Evolutionary conservation across 805 yeast species (phyloP).

Genomic region (Priceomyces melissophilus): DNA sequence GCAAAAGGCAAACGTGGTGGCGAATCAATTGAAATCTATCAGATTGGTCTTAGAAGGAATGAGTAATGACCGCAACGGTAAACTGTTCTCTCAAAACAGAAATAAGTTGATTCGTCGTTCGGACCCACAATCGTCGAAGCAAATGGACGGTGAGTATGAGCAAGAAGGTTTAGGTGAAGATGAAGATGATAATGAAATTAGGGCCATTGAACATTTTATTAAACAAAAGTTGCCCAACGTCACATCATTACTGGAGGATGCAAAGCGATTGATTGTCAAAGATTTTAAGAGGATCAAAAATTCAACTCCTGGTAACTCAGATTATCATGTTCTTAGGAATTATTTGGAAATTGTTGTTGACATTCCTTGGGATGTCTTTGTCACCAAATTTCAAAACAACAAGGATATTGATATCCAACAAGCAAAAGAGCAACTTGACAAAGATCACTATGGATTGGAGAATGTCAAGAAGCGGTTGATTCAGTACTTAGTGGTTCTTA

Average conservation of each 20-base stretch:
- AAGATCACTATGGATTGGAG: slow-evolving; percentile 42
- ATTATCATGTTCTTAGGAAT: slow-evolving; percentile 60
- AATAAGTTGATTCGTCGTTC: slow-evolving; percentile 15
- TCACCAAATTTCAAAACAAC: slow-evolving; percentile 29
- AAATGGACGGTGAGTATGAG: slow-evolving; percentile 10
- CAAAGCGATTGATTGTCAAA: slow-evolving; percentile 37
- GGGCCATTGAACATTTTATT: slow-evolving; percentile 34
- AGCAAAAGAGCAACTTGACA: slow-evolving; percentile 37
- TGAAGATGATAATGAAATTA: slow-evolving; percentile 43
- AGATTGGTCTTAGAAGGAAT: slow-evolving; percentile 48
- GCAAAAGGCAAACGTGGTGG: slow-evolving; percentile 53
- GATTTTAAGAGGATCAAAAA: slow-evolving; percentile 56
- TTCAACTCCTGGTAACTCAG: slow-evolving; percentile 57
- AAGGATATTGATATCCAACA: slow-evolving; percentile 48
- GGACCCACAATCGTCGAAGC: slow-evolving; percentile 2
- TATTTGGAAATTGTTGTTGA: slow-evolving; percentile 65
- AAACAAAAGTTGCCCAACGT: slow-evolving; percentile 34
- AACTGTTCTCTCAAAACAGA: background rate
- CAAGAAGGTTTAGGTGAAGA: slow-evolving; percentile 40
- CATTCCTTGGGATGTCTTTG: slow-evolving; percentile 53
- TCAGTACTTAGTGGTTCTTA: slow-evolving; percentile 77
- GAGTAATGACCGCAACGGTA: slow-evolving; percentile 21
- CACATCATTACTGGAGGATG: slow-evolving; percentile 30
- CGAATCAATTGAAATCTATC: slow-evolving; percentile 52
- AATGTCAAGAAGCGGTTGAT: slow-evolving; percentile 61